Conservation (phyloP, 1,284 basidiomycete species). For the Singerocomus inundabilis region DNA sequence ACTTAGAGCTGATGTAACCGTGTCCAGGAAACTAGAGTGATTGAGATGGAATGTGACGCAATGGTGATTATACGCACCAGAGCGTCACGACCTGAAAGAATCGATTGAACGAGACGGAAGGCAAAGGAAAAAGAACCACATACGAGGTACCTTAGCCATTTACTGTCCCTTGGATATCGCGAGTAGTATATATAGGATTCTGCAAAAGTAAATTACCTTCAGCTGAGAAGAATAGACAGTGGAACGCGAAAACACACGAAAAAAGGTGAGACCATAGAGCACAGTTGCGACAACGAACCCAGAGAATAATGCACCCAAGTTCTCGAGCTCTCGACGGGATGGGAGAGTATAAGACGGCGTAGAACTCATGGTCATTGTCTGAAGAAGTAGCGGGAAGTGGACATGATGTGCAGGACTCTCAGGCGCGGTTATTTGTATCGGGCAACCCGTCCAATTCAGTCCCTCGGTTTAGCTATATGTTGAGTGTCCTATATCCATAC, state of each 20-base stretch:
- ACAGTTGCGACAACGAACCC: constrained; percentile 39
- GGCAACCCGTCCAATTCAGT: constrained; percentile 7
- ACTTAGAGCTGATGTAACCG: constrained; percentile 23
- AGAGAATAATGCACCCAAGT: constrained; percentile 37
- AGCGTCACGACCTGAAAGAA: constrained; percentile 32
- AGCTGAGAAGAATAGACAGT: neutral
- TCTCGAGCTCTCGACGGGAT: constrained; percentile 27
- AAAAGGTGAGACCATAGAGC: constrained; percentile 44
- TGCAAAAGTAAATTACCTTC: constrained; percentile 9
- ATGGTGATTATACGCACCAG: constrained; percentile 27
- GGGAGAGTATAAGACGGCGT: constrained; percentile 2
- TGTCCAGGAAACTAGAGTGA: constrained; percentile 23
- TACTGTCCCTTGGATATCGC: constrained; percentile 34
- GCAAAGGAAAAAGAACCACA: constrained; percentile 6
- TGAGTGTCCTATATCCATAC: constrained; percentile 8
- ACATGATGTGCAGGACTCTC: constrained; percentile 9
- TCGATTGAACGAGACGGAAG: neutral
- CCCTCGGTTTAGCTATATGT: neutral
- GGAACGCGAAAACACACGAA: constrained; percentile 34
- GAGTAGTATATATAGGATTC: constrained; percentile 43
- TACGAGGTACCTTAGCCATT: constrained; percentile 32
- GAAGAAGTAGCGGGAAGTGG: neutral
- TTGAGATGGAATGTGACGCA: neutral
- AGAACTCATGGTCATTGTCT: constrained; percentile 18
- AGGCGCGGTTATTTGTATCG: constrained; percentile 15